These are phyloP conservation scores for Tillandsia fasciculata DNA, from an alignment of 176 grass and related monocot genomes.

Conservation along the genomic window DNA sequence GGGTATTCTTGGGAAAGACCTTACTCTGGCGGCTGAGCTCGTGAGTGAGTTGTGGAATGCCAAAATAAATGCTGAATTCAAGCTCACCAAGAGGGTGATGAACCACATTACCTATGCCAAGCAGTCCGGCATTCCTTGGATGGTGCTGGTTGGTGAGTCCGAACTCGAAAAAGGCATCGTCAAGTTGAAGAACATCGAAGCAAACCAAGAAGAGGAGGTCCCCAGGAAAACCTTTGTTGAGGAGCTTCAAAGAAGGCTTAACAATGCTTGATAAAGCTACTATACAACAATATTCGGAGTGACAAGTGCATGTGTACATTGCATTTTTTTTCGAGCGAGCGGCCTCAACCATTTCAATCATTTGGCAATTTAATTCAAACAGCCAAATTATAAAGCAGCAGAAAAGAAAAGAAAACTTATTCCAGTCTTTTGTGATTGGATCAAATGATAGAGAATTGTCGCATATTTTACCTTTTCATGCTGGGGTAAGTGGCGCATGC, in stretches of 20 bases:
- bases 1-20: slow-evolving; percentile 75
- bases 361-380: too few species aligned
- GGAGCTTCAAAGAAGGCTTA: slow-evolving; percentile 43
- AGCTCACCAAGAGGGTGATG: slow-evolving; percentile 53
- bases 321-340: not conserved
- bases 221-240: slow-evolving; percentile 40
- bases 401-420: too few species aligned
- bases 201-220: slow-evolving; percentile 53
- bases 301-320: not conserved
- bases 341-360: not conserved
- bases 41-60: slow-evolving; percentile 72
- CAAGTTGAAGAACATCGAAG: slow-evolving; percentile 69
- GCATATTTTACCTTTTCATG: too few species aligned
- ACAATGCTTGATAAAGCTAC: slow-evolving; percentile 1
- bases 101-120: slow-evolving; percentile 61
- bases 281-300: not conserved
- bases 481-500: too few species aligned
- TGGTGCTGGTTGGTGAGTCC: slow-evolving; percentile 64
- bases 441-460: too few species aligned
- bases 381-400: too few species aligned
- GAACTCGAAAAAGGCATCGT: slow-evolving; percentile 42
- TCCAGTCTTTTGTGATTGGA: too few species aligned
- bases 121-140: slow-evolving; percentile 60
- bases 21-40: slow-evolving; percentile 52
- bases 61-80: slow-evolving; percentile 85